These are phyloP conservation scores for Rutidosis leptorrhynchoides DNA, from an alignment of 129 eudicot species.

Conservation along the genomic window DNA sequence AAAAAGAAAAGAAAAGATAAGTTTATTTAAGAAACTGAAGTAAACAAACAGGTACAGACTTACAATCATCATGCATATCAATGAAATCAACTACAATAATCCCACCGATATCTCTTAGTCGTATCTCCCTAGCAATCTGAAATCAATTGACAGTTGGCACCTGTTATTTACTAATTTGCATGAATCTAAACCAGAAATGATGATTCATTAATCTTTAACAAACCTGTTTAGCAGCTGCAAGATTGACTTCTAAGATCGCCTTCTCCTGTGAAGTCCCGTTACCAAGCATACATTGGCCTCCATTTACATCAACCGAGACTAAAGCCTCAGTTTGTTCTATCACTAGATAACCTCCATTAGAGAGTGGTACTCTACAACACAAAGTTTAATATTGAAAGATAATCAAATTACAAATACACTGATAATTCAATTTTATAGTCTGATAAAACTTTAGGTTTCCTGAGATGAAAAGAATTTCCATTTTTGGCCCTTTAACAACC, in stretches of 20 bases:
- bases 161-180: neutral
- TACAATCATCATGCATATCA: constrained; percentile 81
- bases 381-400: neutral
- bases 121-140: constrained; percentile 92
- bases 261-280: constrained; percentile 88
- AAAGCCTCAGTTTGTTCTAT: constrained; percentile 98
- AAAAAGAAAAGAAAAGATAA: neutral
- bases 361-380: constrained; percentile 65
- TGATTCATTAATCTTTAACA: neutral
- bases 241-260: constrained; percentile 93
- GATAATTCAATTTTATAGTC: too few relatives aligned
- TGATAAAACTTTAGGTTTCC: too few relatives aligned
- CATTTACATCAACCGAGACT: constrained; percentile 95
- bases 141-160: constrained; percentile 31
- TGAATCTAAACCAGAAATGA: neutral
- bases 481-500: neutral
- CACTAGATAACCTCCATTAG: constrained; percentile 93
- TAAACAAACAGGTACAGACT: constrained; percentile 31
- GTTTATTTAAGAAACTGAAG: neutral
- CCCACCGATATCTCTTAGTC: constrained; percentile 92
- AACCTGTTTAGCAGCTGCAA: constrained; percentile 98
- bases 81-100: constrained; percentile 91
- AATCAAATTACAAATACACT: too few relatives aligned
- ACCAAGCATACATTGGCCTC: constrained; percentile 95
- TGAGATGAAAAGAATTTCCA: neutral